A percentile compares a stretch with the other conserved stretches of the same genome.
Conservation (phyloP, 768 basidiomycete species). For the Boletus pseudo-olivaceus region DNA sequence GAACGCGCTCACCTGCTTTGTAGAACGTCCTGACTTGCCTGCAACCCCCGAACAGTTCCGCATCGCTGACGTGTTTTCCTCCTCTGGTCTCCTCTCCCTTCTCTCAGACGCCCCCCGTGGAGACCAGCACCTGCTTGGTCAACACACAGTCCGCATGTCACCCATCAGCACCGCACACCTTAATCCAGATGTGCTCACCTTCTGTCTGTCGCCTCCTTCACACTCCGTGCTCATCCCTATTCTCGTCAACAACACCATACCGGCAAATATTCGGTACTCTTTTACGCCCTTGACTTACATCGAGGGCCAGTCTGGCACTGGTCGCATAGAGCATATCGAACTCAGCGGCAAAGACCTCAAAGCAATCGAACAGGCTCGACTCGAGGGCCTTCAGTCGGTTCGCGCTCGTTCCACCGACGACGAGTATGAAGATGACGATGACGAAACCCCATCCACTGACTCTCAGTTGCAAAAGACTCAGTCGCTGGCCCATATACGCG, state of each 20-base stretch:
- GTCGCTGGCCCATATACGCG: constrained; percentile 64
- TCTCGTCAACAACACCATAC: constrained; percentile 86
- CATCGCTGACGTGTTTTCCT: constrained; percentile 47
- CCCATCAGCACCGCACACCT: constrained; percentile 91
- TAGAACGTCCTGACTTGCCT: constrained; percentile 36
- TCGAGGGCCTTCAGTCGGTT: constrained; percentile 47
- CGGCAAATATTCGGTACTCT: constrained; percentile 67
- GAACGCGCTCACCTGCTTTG: constrained; percentile 5
- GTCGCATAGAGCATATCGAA: constrained; percentile 52
- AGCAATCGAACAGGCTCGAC: constrained; percentile 57
- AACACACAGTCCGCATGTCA: constrained; percentile 89
- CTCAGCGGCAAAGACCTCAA: constrained; percentile 63
- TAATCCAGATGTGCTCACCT: constrained; percentile 71
- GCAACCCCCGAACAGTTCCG: constrained; percentile 45
- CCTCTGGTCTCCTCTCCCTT: constrained; percentile 48
- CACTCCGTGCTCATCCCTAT: constrained; percentile 70
- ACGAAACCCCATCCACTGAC: constrained; percentile 29
- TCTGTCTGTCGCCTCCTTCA: constrained; percentile 61
- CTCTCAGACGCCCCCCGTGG: constrained; percentile 34
- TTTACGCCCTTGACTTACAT: constrained; percentile 59
- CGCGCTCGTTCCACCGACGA: constrained; percentile 50
- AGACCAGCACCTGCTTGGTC: constrained; percentile 70
- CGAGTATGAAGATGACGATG: constrained; percentile 64
- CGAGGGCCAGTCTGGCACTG: constrained; percentile 37
- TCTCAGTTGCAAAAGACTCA: constrained; percentile 70